Base-by-base conservation (phyloP, 306 rosid species). In the Medicago ruthenica region DNA sequence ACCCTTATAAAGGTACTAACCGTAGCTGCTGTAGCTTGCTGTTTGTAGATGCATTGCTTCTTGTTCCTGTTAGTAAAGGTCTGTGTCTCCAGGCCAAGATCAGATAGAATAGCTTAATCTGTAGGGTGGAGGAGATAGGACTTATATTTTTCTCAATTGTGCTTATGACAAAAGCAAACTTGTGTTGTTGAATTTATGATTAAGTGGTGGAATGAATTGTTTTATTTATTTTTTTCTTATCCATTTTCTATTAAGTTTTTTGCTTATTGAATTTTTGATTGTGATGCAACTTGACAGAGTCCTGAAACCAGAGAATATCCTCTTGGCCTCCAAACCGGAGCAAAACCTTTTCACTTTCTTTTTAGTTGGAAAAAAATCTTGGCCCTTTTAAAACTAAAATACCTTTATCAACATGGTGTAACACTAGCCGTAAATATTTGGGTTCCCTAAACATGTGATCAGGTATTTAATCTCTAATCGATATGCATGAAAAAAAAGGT, bases 11-110 rank as follows among this genome's bases (percentile, higher is more conserved):
- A 85, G 71, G 82, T 71, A 70, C 80, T 69, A 73, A 67, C 76
- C 8, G 76, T 69, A 71, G 75, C 63, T 72, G 50, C 64, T 74
- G 67, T 77, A 59, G 84, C 66, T 55, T 39, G 69, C 68, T 67
- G 84, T 71, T 75, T 75, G 82, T 76, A 82, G 83, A 67, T 82
- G 84, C 78, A 57, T 60, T 61, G 82, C 79, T 73, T 73, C 71
- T 42, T 53, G 22, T 73, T 80, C 44, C 60, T 59, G 5, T 76
- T 39, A 41, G 76, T 61, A 50, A 62, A 54, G 75, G 83, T 70
- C 51, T 54, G 59, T 50, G 48, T 66, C 8, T 60, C 54, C 37
- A 44, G 75, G 76, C 72, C 82, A 16, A 71, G 60, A 77, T 82
- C 73, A 73, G 63, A n/a, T 63, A 69, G 83, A 74, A 71, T 70